phyloP scores from a whole-genome alignment of 352 stramenopile species.

The Phytophthora cactorum region DNA sequence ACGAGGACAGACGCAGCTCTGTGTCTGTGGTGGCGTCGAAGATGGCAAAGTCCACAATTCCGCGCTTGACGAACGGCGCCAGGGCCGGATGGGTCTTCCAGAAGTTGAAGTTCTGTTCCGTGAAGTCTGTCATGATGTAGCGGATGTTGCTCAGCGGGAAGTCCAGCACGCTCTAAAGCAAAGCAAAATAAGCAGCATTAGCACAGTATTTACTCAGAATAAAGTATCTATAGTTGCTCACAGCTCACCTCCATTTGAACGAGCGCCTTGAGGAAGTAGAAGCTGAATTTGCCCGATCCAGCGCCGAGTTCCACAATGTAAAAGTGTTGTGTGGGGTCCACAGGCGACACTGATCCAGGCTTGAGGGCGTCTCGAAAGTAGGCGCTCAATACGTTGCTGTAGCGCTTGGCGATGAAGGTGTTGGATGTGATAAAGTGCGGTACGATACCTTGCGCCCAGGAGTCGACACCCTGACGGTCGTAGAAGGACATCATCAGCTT shows the following conservation, averaged over 20 bases:
- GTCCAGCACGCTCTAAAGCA: conserved; percentile 65
- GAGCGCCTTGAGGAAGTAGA: conserved; percentile 94
- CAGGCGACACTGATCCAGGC: conserved; percentile 35
- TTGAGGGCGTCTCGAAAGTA: conserved; percentile 71
- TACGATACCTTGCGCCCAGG: conserved; percentile 93
- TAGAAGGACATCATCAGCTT: conserved; percentile 97
- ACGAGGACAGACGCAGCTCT: conserved; percentile 72
- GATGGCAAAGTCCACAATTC: conserved; percentile 93
- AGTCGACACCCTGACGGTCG: conserved; percentile 83
- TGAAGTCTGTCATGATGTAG: conserved; percentile 97
- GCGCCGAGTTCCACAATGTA: conserved; percentile 95
- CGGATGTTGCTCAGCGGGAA: conserved; percentile 92
- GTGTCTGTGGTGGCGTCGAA: conserved; percentile 93
- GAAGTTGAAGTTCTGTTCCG: conserved; percentile 93
- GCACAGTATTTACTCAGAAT: not conserved
- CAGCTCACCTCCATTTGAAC: conserved; percentile 55
- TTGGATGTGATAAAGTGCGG: conserved; percentile 97
- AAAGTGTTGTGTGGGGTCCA: conserved; percentile 85
- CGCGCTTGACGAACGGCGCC: conserved; percentile 82
- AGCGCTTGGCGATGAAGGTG: conserved; percentile 93
- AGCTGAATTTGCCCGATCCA: conserved; percentile 95
- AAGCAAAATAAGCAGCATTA: conserved; percentile 5
- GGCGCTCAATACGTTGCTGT: conserved; percentile 73
- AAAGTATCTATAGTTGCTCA: not conserved
- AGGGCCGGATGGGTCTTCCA: conserved; percentile 91